Evolutionary conservation across 768 basidiomycete genomes (phyloP).

Genomic region (Suillus decipiens): DNA sequence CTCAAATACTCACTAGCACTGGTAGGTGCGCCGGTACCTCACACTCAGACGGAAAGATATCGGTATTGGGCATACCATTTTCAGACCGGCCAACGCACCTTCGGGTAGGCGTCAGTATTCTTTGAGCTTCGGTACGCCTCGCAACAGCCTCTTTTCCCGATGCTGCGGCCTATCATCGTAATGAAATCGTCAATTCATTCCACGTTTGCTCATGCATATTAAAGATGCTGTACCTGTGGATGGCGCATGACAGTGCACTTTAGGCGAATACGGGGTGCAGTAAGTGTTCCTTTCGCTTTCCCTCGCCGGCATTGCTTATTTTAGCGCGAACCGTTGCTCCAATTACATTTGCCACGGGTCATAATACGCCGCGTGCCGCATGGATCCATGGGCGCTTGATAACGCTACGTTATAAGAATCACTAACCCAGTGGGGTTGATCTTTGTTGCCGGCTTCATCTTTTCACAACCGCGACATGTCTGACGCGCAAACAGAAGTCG

Average conservation of each 20-base stretch:
- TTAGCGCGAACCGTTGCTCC: background rate
- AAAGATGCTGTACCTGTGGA: background rate
- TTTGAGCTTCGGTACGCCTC: background rate
- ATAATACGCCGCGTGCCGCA: conserved; percentile 73
- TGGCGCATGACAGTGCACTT: background rate
- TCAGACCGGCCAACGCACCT: background rate
- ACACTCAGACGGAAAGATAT: background rate
- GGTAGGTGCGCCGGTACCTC: background rate
- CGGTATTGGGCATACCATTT: background rate
- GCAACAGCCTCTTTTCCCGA: background rate
- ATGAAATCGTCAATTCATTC: background rate
- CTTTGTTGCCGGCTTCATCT: background rate
- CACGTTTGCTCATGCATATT: background rate
- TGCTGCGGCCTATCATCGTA: background rate
- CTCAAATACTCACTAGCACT: background rate
- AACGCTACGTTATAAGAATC: conserved; percentile 5
- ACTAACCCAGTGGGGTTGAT: background rate
- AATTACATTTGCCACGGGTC: conserved; percentile 67
- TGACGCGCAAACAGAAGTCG: conserved; percentile 17
- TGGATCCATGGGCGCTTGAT: conserved; percentile 6
- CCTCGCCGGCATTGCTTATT: conserved; percentile 48
- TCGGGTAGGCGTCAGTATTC: background rate
- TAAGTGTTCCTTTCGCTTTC: conserved; percentile 37
- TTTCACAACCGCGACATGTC: conserved; percentile 20
- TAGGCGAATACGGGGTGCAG: background rate